A percentile compares a stretch with the other conserved stretches of the same genome.
Evolutionary conservation across 2,329 filamentous ascomycete species (phyloP).

Genomic region (Calonectria pteridis): DNA sequence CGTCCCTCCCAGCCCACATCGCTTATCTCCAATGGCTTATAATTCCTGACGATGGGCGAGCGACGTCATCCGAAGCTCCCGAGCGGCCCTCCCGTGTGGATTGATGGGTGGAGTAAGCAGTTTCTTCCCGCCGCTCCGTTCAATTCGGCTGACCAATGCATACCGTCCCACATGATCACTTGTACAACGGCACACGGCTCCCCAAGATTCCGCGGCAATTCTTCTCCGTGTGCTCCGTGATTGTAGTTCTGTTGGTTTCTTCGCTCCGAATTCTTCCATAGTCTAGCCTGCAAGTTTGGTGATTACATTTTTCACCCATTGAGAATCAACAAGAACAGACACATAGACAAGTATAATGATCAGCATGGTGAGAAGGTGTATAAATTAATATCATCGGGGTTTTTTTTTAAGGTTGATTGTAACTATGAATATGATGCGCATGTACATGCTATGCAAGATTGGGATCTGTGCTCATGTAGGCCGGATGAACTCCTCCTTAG

Average conservation of each 20-base stretch:
- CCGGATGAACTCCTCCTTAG: neutral
- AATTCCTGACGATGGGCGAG: neutral
- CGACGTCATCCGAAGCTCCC: neutral
- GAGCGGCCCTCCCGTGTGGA: neutral
- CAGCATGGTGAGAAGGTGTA: too few species aligned
- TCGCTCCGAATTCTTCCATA: neutral
- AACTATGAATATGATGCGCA: neutral
- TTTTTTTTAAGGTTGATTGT: constrained; percentile 1
- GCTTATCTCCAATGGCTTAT: neutral
- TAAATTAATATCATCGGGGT: neutral
- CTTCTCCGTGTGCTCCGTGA: neutral
- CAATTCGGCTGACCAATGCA: neutral
- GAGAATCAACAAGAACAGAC: neutral
- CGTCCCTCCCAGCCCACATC: neutral
- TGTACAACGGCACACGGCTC: neutral
- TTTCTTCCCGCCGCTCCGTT: neutral
- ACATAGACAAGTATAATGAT: neutral
- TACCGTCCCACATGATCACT: neutral
- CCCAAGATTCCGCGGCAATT: too few species aligned
- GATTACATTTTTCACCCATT: neutral
- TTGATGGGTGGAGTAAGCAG: neutral
- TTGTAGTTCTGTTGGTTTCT: neutral
- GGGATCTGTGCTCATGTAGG: neutral
- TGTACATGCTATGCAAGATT: neutral
- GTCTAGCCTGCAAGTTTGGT: neutral